Conservation (phyloP, 805 yeast species). For the Kodamaea laetipori region DNA sequence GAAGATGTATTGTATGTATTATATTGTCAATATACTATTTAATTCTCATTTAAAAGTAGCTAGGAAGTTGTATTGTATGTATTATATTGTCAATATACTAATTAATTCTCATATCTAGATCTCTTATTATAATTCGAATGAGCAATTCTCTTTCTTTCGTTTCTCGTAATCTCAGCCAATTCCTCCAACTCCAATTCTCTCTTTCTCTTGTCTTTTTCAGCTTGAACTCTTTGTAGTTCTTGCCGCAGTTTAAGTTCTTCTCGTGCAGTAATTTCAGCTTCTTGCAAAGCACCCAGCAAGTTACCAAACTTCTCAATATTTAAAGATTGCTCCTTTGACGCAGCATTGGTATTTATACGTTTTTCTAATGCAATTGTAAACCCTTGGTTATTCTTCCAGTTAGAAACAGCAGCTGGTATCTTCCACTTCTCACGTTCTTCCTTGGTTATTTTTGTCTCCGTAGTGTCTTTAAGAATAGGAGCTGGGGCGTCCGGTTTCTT, state of each 20-base stretch:
- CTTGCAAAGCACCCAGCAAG: conserved; percentile 70
- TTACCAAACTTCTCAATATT: conserved; percentile 61
- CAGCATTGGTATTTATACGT: conserved; percentile 42
- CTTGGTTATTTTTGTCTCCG: conserved; percentile 48
- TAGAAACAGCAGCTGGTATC: conserved; percentile 89
- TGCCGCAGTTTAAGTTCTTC: conserved; percentile 23
- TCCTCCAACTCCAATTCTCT: conserved; percentile 31
- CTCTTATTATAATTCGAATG: not conserved
- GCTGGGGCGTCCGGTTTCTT: conserved; percentile 59
- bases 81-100: not conserved
- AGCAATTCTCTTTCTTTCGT: conserved; percentile 21
- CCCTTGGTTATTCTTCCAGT: conserved; percentile 95
- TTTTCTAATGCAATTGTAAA: conserved; percentile 80
- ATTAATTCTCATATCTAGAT: not conserved
- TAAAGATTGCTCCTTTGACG: conserved; percentile 38
- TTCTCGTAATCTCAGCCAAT: conserved; percentile 27
- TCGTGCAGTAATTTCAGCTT: conserved; percentile 31
- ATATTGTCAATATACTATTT: not conserved
- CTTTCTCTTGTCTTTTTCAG: conserved; percentile 29
- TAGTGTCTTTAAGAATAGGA: conserved; percentile 59
- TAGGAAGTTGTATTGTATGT: not conserved
- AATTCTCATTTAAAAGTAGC: too few species aligned
- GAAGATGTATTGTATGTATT: not conserved
- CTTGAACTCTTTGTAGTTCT: conserved; percentile 25
- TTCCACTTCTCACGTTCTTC: conserved; percentile 81